phyloP scores from a whole-genome alignment of 345 rosid species.

The Eucalyptus lansdowneana region DNA sequence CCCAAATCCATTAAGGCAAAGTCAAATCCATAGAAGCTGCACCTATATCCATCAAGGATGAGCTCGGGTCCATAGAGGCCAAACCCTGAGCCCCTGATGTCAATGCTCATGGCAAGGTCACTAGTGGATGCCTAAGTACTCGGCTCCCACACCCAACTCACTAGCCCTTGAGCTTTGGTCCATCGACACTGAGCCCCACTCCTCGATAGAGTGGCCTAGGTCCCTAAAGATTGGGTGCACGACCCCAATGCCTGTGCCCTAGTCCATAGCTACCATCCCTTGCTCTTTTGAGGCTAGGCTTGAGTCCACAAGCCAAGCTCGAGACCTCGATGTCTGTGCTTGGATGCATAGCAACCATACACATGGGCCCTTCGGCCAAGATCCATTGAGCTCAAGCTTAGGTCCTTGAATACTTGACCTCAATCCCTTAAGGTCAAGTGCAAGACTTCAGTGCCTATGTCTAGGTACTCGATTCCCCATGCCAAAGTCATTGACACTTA shows the following conservation, averaged over 20 bases:
- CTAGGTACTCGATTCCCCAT: not conserved
- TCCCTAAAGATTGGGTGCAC: not conserved
- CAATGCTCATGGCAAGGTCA: not conserved
- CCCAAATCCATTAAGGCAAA: not conserved
- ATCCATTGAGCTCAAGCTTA: not conserved
- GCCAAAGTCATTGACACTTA: not conserved
- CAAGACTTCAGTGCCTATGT: not conserved
- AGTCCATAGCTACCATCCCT: not conserved
- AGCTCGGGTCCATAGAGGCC: not conserved
- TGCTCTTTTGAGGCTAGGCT: not conserved
- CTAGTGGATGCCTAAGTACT: not conserved
- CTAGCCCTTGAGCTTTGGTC: not conserved
- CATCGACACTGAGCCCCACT: accelerated
- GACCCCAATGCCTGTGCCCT: accelerated
- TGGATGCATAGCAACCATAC: not conserved
- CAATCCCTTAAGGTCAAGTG: not conserved
- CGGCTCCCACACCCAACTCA: not conserved
- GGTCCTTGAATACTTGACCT: not conserved
- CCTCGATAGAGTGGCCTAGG: not conserved
- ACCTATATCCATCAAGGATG: not conserved
- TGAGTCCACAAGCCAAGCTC: not conserved
- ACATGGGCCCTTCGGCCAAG: not conserved
- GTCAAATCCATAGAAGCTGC: accelerated
- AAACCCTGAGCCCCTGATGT: accelerated
- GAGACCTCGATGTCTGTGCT: accelerated